Evolutionary conservation across 2,329 filamentous ascomycete genomes (phyloP), one percentile per base, ranked within the genome.

Genomic region (Trichoderma pleuroti): DNA sequence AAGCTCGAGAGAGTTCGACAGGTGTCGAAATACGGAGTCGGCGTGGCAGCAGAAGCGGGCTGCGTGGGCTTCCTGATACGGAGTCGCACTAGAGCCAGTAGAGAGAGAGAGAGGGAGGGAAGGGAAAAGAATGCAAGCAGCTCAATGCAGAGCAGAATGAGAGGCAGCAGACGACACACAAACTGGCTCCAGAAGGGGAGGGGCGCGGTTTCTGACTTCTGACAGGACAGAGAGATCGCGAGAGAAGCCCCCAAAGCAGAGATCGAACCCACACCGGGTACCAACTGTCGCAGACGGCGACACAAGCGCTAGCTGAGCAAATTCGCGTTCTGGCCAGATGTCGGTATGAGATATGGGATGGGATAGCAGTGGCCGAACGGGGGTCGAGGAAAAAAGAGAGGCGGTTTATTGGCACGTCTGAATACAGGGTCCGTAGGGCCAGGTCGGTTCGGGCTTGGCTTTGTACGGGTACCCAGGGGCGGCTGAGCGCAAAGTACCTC

Each of bases 1-100:
- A 65, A 57, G 60, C 57, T 63, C 34, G 46, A 66, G 46, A 66
- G 61, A 70, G 36, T 72, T 72, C 70, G 63, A 69, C 68, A 72
- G 67, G 67, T 70, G 70, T 70, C 70, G 70, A 56, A 59, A 61
- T 63, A 63, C 54, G 66, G 66, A 46, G 28, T 59, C 57, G 66
- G 66, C 32, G 34, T 59, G 67, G 59, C 54, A 70, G 57, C 57
- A 70, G 70, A 36, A 39, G 70, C 70, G 62, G 66, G 56, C 49
- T 46, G 65, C 64, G 49, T 54, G 68, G 68, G 52, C 54, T 34
- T 61, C 56, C 69, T 30, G 57, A 70, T 59, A 70, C 64, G 70
- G 65, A 71, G 70, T 49, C 70, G 66, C 70, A 64, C 70, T 64
- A 71, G 39, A 36, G 36, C 46, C 18, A 24, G 60, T 54, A 61